These are phyloP conservation scores for Phanerochaete sordida DNA, from an alignment of 768 basidiomycete genomes.

Conservation along the genomic window DNA sequence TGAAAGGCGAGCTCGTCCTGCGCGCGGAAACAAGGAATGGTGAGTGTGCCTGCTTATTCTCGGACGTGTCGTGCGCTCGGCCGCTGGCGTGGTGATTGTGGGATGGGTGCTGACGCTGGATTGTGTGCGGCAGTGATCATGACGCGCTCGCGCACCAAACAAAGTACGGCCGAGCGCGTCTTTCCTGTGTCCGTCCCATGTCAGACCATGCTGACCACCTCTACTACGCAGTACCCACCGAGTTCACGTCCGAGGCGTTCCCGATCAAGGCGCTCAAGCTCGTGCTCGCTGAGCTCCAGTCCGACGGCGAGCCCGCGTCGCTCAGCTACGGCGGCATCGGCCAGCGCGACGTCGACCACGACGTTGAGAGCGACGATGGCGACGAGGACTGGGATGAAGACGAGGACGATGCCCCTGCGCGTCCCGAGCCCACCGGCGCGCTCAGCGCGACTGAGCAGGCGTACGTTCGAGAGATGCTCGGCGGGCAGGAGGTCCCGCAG, in stretches of 20 bases:
- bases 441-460: constrained; percentile 75
- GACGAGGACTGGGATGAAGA: constrained; percentile 96
- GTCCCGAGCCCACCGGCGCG: constrained; percentile 33
- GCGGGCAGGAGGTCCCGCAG: constrained; percentile 65
- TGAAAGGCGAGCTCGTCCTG: constrained; percentile 92
- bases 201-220: constrained; percentile 1
- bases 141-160: constrained; percentile 89
- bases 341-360: constrained; percentile 42
- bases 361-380: constrained; percentile 60
- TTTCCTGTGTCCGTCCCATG: constrained; percentile 2
- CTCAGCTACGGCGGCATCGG: constrained; percentile 43
- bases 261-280: constrained; percentile 91
- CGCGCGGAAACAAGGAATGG: constrained; percentile 77
- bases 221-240: constrained; percentile 63
- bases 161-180: constrained; percentile 49
- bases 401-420: constrained; percentile 44
- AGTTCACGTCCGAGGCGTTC: constrained; percentile 85
- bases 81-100: background rate
- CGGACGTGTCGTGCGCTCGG: background rate
- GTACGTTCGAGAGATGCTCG: constrained; percentile 81
- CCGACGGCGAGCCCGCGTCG: constrained; percentile 69
- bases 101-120: background rate
- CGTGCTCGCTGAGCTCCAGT: constrained; percentile 78
- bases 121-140: constrained; percentile 71
- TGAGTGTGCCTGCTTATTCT: constrained; percentile 35